Base-by-base conservation (phyloP, 1,284 basidiomycete genomes). In the Cystobasidiaceae sp. region DNA sequence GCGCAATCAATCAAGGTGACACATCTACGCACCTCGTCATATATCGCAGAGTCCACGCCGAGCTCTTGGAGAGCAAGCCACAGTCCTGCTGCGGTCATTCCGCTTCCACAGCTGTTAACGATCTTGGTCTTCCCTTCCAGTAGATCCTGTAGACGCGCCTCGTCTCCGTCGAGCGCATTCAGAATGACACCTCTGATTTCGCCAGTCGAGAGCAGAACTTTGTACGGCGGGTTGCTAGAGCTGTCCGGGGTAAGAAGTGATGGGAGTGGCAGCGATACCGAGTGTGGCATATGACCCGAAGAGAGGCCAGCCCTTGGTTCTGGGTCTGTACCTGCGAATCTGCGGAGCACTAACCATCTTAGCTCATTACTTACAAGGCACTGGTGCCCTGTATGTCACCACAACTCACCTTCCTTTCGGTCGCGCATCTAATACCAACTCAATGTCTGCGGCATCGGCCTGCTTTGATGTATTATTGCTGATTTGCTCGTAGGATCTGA, bases 61-160 rank as follows among this genome's bases (percentile, higher is more conserved):
- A 90, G 75, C 30, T 86, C 74, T 76, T 86, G 83, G 67, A 93
- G 76, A 28, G 89, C 93, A 61, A 96, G 80, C 92, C 93, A 97
- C 11, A 97, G 81, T 5, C 96, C 81, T 5, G 85, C 90, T 2
- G 96, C 96, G 13, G 93, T 97, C 96, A 99, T 98, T 17, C 96
- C 96, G 72, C 73, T 75, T 6, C 78, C 78, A 46, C 78, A 79
- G 65, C 82, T 86, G 28, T 88, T 84, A 9, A 86, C 82, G 41
- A 91, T 82, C 19, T 78, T 75, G 59, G 81, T 79, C 65, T 84
- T 77, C 9, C 87, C 87, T 2, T 79, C 76, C 51, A 87, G 77
- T 17, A 92, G 76, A 39, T 74, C 68, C 17, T 70, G 66, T 3
- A 61, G 23, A 21, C 30, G 45, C 56, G 84, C 82, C 61, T 80